Evolutionary conservation across 495 filamentous ascomycete genomes (phyloP).

Genomic region (Bryoglossum gracile): DNA sequence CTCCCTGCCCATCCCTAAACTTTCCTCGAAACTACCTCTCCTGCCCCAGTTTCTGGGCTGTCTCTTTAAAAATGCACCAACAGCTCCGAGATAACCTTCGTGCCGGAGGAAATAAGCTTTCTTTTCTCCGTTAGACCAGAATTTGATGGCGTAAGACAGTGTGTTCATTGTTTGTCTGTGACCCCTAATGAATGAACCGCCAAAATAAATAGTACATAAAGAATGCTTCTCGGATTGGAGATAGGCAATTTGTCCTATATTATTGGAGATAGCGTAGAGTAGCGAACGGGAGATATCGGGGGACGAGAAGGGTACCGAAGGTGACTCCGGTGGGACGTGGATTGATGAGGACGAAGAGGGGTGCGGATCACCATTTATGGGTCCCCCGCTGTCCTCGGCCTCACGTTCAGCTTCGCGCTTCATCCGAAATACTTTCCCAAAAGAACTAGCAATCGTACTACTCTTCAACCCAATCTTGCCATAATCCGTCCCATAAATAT

Average conservation of each 20-base stretch:
- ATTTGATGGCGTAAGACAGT: slow-evolving; percentile 87
- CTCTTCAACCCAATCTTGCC: slow-evolving; percentile 90
- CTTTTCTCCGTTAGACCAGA: slow-evolving; percentile 91
- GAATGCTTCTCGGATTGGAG: slow-evolving; percentile 88
- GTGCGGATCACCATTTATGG: slow-evolving; percentile 43
- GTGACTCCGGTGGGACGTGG: not conserved
- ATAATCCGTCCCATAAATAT: slow-evolving; percentile 96
- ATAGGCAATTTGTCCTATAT: slow-evolving; percentile 97
- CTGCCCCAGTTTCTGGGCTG: slow-evolving; percentile 91
- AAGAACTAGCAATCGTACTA: slow-evolving; percentile 88
- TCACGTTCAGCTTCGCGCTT: slow-evolving; percentile 66
- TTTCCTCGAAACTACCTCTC: slow-evolving; percentile 57
- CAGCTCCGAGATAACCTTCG: slow-evolving; percentile 93
- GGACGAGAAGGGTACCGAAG: slow-evolving; percentile 32
- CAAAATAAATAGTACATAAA: slow-evolving; percentile 92
- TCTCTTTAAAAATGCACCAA: slow-evolving; percentile 87
- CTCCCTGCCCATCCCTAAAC: too few species aligned
- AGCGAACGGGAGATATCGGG: slow-evolving; percentile 51
- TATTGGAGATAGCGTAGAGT: slow-evolving; percentile 84
- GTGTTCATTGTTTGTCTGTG: slow-evolving; percentile 98
- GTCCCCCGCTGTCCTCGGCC: slow-evolving; percentile 67
- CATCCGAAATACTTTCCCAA: slow-evolving; percentile 90
- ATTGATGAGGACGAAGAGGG: too few species aligned
- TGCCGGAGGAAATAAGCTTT: slow-evolving; percentile 94
- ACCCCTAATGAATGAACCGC: slow-evolving; percentile 92